A percentile compares a stretch with the other conserved stretches of the same genome.
These are phyloP conservation scores for Cylindrotheca closterium DNA, from an alignment of 108 stramenopile genomes.

Conservation along the genomic window DNA sequence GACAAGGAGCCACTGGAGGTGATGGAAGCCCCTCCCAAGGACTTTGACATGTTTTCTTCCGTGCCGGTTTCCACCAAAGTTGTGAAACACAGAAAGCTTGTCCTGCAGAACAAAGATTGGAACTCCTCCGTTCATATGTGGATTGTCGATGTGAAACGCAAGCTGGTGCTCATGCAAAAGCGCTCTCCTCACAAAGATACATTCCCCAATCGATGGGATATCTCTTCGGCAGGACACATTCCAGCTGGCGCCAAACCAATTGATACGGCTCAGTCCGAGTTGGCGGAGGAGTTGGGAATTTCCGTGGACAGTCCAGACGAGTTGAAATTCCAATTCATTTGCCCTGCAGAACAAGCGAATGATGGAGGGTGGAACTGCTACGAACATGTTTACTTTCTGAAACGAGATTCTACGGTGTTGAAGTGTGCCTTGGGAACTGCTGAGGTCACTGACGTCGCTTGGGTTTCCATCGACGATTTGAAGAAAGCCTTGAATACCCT, in stretches of 20 bases:
- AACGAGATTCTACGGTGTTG: neutral
- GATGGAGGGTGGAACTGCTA: conserved; percentile 49
- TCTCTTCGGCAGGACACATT: conserved; percentile 42
- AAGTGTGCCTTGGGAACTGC: conserved; percentile 30
- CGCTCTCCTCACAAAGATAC: conserved; percentile 41
- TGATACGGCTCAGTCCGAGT: neutral
- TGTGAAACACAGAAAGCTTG: conserved; percentile 5
- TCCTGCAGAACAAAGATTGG: conserved; percentile 33
- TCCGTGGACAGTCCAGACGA: neutral
- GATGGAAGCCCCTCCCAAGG: conserved; percentile 29
- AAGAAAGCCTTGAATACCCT: neutral
- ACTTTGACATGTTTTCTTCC: conserved; percentile 35
- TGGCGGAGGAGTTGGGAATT: neutral
- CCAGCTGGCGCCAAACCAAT: conserved; percentile 12
- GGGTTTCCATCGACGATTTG: conserved; percentile 18
- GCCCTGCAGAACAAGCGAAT: conserved; percentile 32
- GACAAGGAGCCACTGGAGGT: conserved; percentile 38
- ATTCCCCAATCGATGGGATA: conserved; percentile 47
- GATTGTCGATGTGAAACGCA: conserved; percentile 20
- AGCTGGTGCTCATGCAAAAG: conserved; percentile 30
- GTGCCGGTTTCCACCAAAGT: conserved; percentile 23
- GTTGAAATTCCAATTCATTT: conserved; percentile 30
- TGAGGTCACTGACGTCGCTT: conserved; percentile 37
- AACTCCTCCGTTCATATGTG: conserved; percentile 43
- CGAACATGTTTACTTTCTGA: conserved; percentile 47